Evolutionary conservation across 2,329 filamentous ascomycete species (phyloP), one percentile per base, ranked within the genome.

Genomic region (Hypoxylon sp.): DNA sequence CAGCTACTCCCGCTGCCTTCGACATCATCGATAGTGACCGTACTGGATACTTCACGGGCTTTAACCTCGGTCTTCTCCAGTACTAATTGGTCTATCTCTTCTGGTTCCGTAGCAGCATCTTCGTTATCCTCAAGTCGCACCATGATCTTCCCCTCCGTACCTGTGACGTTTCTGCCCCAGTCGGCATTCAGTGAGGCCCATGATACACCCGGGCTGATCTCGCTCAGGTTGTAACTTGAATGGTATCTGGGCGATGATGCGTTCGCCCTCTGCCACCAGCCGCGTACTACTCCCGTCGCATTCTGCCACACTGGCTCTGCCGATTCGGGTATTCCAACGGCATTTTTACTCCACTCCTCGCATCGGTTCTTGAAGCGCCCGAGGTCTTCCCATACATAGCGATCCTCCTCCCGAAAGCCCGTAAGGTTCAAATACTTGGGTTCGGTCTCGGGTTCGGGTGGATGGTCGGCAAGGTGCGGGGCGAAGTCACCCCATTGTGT

Each of bases 151-250:
- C 93, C 93, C 53, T 88, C 84, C 1, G 80, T 77, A 1, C 93
- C 92, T 0, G 94, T 97, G 65, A 97, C 85, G 79, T 98, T 98
- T 70, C 93, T 88, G 26, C 88, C 88, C 86, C 93, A 97, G 13
- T 89, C 86, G 29, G 82, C 81, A 47, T 86, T 84, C 60, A 79
- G 79, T 29, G 77, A 83, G 22, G 88, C 85, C 84, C 94, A 97
- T 47, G 89, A 86, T 67, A 92, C 85, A 11, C 83, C 86, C 1
- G 90, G 88, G 11, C 88, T 86, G 67, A 92, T 88, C 11, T 85
- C 85, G 33, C 88, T 90, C 48, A 92, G 81, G 73, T 94, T 94
- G 78, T 83, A 87, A 77, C 76, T 85, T 77, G 76, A 83, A 77
- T 80, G 85, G 68, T 75, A 84, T 72, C 79, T 83, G 70, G 70